phyloP scores from a whole-genome alignment of 345 rosid species.

The Eucalyptus victrix region DNA sequence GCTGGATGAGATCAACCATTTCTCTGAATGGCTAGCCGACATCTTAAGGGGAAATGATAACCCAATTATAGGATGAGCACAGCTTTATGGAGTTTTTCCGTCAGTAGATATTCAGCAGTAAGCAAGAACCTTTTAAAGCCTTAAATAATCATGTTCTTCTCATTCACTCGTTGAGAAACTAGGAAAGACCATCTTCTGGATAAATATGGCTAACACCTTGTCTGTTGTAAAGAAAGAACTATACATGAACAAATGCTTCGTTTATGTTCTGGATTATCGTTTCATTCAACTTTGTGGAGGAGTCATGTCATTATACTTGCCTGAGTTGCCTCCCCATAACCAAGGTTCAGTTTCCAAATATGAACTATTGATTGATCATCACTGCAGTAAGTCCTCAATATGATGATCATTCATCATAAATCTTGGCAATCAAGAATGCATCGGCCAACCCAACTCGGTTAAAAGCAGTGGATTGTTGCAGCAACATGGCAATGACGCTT shows the following conservation, averaged over 20 bases:
- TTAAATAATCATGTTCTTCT: background rate
- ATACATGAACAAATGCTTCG: background rate
- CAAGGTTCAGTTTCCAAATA: background rate
- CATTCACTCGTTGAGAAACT: background rate
- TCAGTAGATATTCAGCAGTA: background rate
- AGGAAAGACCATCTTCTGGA: background rate
- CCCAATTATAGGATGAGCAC: background rate
- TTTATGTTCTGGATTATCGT: background rate
- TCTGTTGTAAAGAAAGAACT: background rate
- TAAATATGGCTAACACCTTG: background rate
- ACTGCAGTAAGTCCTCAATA: background rate
- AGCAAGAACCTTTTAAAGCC: background rate
- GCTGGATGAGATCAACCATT: slow-evolving; percentile 2
- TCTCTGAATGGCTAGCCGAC: background rate
- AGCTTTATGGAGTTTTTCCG: background rate
- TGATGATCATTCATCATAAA: background rate
- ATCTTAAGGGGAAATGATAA: background rate
- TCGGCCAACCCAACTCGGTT: background rate
- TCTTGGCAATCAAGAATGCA: background rate
- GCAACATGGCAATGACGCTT: background rate
- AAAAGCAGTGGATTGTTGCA: background rate
- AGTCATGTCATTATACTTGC: background rate
- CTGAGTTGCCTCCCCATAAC: background rate
- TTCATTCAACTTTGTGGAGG: background rate
- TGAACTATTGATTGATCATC: background rate